phyloP scores from a whole-genome alignment of 139 green algal genomes.

The Nannochloris sp. region DNA sequence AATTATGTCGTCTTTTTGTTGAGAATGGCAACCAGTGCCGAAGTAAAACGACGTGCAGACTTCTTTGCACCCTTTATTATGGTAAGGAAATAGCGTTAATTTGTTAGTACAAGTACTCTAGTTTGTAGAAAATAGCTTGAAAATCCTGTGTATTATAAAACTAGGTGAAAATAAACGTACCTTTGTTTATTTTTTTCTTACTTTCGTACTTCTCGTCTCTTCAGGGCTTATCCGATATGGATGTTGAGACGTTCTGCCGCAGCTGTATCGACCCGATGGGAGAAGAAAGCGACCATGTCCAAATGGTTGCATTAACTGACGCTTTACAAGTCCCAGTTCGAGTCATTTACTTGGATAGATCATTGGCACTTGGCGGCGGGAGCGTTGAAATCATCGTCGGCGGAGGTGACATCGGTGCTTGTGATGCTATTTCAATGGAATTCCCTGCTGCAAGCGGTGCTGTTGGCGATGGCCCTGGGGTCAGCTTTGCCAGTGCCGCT shows the following conservation, averaged over 20 bases:
- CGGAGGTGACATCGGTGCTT: too few relatives aligned
- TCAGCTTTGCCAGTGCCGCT: slow-evolving; percentile 16
- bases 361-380: slow-evolving; percentile 6
- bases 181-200: not conserved
- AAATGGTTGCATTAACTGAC: slow-evolving; percentile 88
- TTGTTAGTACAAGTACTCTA: not conserved
- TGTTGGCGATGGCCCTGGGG: too few relatives aligned
- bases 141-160: not conserved
- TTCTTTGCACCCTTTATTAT: slow-evolving; percentile 83
- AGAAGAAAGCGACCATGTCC: slow-evolving; percentile 89
- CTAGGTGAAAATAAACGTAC: not conserved
- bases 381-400: not conserved
- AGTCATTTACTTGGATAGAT: slow-evolving; percentile 74
- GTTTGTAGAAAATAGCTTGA: not conserved
- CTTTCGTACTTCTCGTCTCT: not conserved
- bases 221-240: slow-evolving; percentile 69
- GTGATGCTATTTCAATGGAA: too few relatives aligned
- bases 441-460: too few relatives aligned
- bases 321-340: slow-evolving; percentile 72
- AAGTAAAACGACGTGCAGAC: slow-evolving; percentile 59
- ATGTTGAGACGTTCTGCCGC: slow-evolving; percentile 55
- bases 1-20: slow-evolving; percentile 72
- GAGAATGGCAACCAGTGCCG: slow-evolving; percentile 62
- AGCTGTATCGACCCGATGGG: slow-evolving; percentile 79
- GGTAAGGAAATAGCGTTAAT: too few relatives aligned